Percentiles rank a stretch among this genome's conserved stretches.
Evolutionary conservation across 441 rosid species (phyloP).

Genomic region (Gossypium davidsonii): DNA sequence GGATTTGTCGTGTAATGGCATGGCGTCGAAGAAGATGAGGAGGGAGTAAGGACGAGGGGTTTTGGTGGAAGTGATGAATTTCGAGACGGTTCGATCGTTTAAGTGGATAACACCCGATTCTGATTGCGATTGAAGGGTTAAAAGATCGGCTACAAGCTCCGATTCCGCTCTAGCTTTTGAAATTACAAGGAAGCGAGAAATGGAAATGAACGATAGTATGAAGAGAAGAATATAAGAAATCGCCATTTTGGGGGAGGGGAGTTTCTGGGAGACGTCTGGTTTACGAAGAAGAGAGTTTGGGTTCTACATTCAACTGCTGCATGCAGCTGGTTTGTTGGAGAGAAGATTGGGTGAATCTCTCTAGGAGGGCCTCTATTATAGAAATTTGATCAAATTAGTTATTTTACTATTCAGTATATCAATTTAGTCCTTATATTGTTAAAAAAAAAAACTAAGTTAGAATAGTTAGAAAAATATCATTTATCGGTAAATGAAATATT

Average conservation of each 20-base stretch:
- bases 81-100: slow-evolving; percentile 58
- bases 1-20: slow-evolving; percentile 61
- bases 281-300: background rate
- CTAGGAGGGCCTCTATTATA: too few relatives aligned
- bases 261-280: background rate
- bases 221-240: slow-evolving; percentile 8
- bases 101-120: slow-evolving; percentile 67
- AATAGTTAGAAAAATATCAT: too few relatives aligned
- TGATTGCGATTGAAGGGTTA: slow-evolving; percentile 45
- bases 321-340: too few relatives aligned
- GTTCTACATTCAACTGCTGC: background rate
- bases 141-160: slow-evolving; percentile 46
- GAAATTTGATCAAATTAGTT: too few relatives aligned
- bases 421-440: too few relatives aligned
- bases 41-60: slow-evolving; percentile 68
- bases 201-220: slow-evolving; percentile 18
- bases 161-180: slow-evolving; percentile 19
- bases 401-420: too few relatives aligned
- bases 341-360: too few relatives aligned
- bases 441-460: too few relatives aligned
- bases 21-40: slow-evolving; percentile 86
- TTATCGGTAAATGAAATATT: too few relatives aligned
- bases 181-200: background rate
- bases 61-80: slow-evolving; percentile 52
- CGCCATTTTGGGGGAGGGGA: slow-evolving; percentile 37